Evolutionary conservation across 176 grass and related monocot genomes (phyloP).

Genomic region (Lolium multiflorum): DNA sequence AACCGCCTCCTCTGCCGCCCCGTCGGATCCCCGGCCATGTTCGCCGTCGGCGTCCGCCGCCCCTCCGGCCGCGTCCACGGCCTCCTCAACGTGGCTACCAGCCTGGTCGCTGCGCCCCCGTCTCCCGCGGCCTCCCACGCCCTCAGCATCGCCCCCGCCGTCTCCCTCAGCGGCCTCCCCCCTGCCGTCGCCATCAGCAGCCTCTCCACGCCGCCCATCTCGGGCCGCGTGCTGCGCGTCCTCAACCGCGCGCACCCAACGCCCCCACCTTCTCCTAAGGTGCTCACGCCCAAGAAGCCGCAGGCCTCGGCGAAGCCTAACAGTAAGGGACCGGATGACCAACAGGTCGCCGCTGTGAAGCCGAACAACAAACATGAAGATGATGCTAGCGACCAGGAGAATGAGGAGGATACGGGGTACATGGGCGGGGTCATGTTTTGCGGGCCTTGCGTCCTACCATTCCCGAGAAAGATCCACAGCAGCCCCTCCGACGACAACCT

Average conservation of each 20-base stretch:
- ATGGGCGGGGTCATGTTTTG: slow-evolving; percentile 62
- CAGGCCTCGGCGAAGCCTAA: slow-evolving; percentile 36
- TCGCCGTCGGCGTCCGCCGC: slow-evolving; percentile 71
- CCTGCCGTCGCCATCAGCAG: slow-evolving; percentile 72
- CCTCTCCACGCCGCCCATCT: slow-evolving; percentile 54
- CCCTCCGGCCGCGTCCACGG: slow-evolving; percentile 61
- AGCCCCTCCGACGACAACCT: slow-evolving; percentile 72
- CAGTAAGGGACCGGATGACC: slow-evolving; percentile 14
- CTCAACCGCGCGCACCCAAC: slow-evolving; percentile 49
- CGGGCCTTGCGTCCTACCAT: slow-evolving; percentile 68
- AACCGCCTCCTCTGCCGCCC: slow-evolving; percentile 66
- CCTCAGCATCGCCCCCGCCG: slow-evolving; percentile 64
- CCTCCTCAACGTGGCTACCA: slow-evolving; percentile 62
- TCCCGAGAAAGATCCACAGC: slow-evolving; percentile 70
- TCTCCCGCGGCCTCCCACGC: slow-evolving; percentile 57
- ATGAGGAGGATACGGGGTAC: slow-evolving; percentile 35
- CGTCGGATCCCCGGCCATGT: slow-evolving; percentile 69
- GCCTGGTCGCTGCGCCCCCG: slow-evolving; percentile 56
- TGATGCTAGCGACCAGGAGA: slow-evolving; percentile 44
- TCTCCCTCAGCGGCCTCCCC: slow-evolving; percentile 64
- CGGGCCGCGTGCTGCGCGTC: slow-evolving; percentile 59
- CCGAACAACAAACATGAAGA: slow-evolving; percentile 1
- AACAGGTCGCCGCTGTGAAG: slow-evolving; percentile 23
- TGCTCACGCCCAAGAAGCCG: slow-evolving; percentile 53
- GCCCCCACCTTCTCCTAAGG: slow-evolving; percentile 40